Evolutionary conservation across 345 rosid species (phyloP), one percentile per base, ranked within the genome.

Genomic region (Gossypium australe): DNA sequence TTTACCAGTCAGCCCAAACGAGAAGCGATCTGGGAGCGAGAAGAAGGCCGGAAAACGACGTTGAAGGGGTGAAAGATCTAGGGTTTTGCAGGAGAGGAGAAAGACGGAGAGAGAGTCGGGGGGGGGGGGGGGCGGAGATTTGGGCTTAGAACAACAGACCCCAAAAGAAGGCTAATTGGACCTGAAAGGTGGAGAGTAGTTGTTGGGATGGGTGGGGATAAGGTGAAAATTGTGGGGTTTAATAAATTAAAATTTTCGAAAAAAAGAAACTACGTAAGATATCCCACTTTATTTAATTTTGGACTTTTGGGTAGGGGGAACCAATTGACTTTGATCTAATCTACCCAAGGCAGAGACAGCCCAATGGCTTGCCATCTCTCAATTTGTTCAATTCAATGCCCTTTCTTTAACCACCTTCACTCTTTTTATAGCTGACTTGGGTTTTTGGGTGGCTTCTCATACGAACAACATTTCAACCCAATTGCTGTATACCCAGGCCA

Each of bases 71-170:
- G 70, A 62, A 34, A 59, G 82, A 75, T 83, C 85, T 80, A 84
- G 84, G 90, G 83, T 82, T 78, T 85, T 75, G 80, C 80, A 76
- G 78, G 1, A 34, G 71, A 56, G 62, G 62, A 58, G 34, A 24
- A 24, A 24, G 73, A 27, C 72, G 44, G 49, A 11, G 34, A 29
- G 34, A 29, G 4, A 29, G 5, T 29, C 5, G 34, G 34, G 34
- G 34, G n/a, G n/a, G n/a, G n/a, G n/a, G n/a, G 34, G 34, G 44
- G 11, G 64, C 0, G 25, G 69, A 64, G 77, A 62, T 60, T 84
- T 85, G 93, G 91, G 93, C 89, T 89, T 85, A 77, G 41, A 34
- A 34, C 67, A 73, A 71, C 79, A 64, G 61, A 83, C 84, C 84
- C 86, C 34, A 11, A 58, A 82, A 76, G 74, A 78, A 47, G 71